phyloP scores from a whole-genome alignment of 768 basidiomycete species.

The Rhizopogon rudus region DNA sequence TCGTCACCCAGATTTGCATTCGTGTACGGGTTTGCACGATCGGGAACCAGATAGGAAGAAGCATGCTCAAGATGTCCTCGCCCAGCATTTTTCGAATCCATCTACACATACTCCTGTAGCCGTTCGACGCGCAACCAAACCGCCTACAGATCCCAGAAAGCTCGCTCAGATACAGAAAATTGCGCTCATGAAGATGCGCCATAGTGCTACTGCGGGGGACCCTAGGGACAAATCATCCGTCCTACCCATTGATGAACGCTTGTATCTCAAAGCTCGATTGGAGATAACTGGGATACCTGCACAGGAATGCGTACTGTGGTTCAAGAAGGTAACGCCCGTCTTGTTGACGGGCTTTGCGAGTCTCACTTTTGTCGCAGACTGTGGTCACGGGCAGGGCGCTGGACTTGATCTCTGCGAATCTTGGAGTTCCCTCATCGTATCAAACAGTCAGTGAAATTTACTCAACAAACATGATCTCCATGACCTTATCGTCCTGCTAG shows the following conservation, averaged over 20 bases:
- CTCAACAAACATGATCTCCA: not conserved
- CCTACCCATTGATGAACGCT: constrained; percentile 48
- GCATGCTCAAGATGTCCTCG: constrained; percentile 48
- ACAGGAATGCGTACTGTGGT: constrained; percentile 56
- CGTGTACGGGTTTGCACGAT: constrained; percentile 34
- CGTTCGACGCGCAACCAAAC: constrained; percentile 23
- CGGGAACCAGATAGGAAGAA: constrained; percentile 31
- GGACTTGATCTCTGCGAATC: constrained; percentile 40
- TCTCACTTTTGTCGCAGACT: constrained; percentile 32
- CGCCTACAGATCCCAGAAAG: constrained; percentile 48
- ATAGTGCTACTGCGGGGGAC: constrained; percentile 60
- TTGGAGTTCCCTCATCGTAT: constrained; percentile 11
- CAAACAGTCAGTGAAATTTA: constrained; percentile 9
- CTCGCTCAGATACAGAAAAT: constrained; percentile 51
- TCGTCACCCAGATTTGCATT: constrained; percentile 59
- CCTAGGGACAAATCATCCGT: constrained; percentile 45
- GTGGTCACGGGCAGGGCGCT: constrained; percentile 56
- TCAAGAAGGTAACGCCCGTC: constrained; percentile 50
- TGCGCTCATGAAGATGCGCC: constrained; percentile 72
- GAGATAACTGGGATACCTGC: constrained; percentile 21
- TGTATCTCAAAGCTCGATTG: constrained; percentile 47
- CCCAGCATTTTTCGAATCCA: constrained; percentile 41
- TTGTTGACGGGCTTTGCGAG: constrained; percentile 2
- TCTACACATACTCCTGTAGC: constrained; percentile 22
- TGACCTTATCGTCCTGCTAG: constrained; percentile 35